Conservation (phyloP, 352 stramenopile genomes). For the Globisporangium mamillatum region DNA sequence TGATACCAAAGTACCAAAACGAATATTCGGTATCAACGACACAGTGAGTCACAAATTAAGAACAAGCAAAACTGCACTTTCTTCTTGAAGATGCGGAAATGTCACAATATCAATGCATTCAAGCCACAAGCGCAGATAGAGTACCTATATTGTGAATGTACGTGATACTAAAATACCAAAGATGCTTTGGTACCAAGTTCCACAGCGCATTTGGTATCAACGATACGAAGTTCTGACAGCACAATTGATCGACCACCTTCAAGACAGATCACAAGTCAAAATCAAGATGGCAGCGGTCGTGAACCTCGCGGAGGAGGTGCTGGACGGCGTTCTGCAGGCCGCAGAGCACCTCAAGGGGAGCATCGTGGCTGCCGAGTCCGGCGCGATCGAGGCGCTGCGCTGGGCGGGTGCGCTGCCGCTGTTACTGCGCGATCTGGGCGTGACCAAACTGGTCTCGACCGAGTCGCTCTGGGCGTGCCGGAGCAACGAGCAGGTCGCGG, state of each 20-base stretch:
- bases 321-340: slow-evolving; percentile 49
- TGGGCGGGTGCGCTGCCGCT: slow-evolving; percentile 66
- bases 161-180: not conserved
- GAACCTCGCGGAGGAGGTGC: slow-evolving; percentile 58
- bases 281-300: slow-evolving; percentile 18
- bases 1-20: not conserved
- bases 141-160: too few relatives aligned
- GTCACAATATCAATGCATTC: too few relatives aligned
- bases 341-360: slow-evolving; percentile 51
- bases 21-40: too few relatives aligned
- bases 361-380: slow-evolving; percentile 48
- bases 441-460: slow-evolving; percentile 43
- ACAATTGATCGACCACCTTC: not conserved
- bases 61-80: too few relatives aligned
- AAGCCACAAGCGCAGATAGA: too few relatives aligned
- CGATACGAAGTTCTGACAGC: not conserved
- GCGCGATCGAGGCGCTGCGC: slow-evolving; percentile 58
- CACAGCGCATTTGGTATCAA: not conserved
- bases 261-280: not conserved
- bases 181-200: too few relatives aligned
- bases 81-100: too few relatives aligned
- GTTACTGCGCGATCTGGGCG: slow-evolving; percentile 57
- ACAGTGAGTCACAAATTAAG: too few relatives aligned
- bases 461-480: slow-evolving; percentile 33
- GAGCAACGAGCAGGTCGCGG: slow-evolving; percentile 17